Base-by-base conservation (phyloP, 352 stramenopile genomes). In the Globisporangium spinosum region DNA sequence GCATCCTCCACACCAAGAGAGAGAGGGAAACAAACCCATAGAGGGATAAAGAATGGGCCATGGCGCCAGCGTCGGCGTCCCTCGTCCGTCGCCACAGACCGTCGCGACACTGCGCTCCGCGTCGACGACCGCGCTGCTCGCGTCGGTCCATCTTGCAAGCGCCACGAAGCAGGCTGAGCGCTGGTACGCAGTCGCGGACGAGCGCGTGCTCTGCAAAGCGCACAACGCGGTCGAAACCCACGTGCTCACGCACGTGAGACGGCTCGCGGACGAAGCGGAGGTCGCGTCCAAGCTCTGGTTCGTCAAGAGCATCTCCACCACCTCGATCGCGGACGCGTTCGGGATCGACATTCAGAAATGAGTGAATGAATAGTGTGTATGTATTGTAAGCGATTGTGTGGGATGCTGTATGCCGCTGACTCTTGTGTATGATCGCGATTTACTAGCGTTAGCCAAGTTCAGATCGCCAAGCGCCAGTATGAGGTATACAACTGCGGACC, bases 241-340 rank as follows among this genome's bases (percentile, higher is more conserved):
- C 57, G 73, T 90, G 25, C 45, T 92, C 9, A 71, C 70, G 3
- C 74, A 71, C 23, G 67, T 87, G 23, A 69, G 76, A 13, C 70
- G 79, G 1, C 61, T 89, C 10, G 73, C 69, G 7, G 72, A 89
- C 56, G 72, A 85, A 27, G 75, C 81, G 1, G 82, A 92, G 47
- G 78, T 86, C 47, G 64, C 57, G 22, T 89, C 80, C 3, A 92
- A 92, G 72, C 32, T 82, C 1, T 76, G 77, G 64, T 89, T 90
- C 32, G 80, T 90, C 57, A 85, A 87, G 62, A 75, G 76, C 69
- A 83, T 92, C 43, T 89, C 78, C 20, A 90, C 69, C 25, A 85
- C 77, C 13, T 79, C 75, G 6, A 83, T 90, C 61, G 80, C 80
- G 0, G 65, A 77, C 40, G 82, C 80, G 2, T 89, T 87, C 55